A percentile compares a stretch with the other conserved stretches of the same genome.
These are phyloP conservation scores for Bipolaris oryzae DNA, from an alignment of 2,329 filamentous ascomycete genomes.

Conservation along the genomic window DNA sequence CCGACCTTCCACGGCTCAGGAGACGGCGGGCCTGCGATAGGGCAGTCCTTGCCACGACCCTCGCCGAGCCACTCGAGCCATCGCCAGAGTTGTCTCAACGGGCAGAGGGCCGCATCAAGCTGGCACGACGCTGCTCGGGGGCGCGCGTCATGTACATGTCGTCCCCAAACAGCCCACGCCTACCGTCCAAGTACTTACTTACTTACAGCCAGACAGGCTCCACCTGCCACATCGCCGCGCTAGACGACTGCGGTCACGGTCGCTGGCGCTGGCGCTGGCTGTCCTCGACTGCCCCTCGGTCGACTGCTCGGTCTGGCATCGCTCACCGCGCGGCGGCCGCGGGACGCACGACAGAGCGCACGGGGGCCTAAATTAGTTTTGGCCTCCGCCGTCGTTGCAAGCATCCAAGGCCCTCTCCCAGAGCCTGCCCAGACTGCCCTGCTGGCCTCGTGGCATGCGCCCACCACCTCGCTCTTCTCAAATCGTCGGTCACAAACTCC, in stretches of 20 bases:
- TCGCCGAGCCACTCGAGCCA: slow-evolving; percentile 16
- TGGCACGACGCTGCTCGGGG: slow-evolving; percentile 22
- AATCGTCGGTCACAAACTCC: slow-evolving; percentile 1
- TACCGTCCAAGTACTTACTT: background rate
- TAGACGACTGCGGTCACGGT: slow-evolving; percentile 1
- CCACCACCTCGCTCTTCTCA: background rate
- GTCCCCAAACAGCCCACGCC: background rate
- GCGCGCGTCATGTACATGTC: slow-evolving; percentile 13
- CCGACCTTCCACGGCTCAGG: slow-evolving; percentile 21
- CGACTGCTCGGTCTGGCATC: slow-evolving; percentile 9
- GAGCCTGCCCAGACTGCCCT: no score
- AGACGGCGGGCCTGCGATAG: slow-evolving; percentile 26
- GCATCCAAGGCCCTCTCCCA: background rate
- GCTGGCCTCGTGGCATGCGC: slow-evolving; percentile 8
- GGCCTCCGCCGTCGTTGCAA: slow-evolving; percentile 3
- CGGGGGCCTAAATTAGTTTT: slow-evolving; percentile 11
- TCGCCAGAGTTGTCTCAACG: slow-evolving; percentile 28
- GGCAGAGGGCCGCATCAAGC: slow-evolving; percentile 37
- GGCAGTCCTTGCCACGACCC: slow-evolving; percentile 31
- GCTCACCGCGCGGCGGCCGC: slow-evolving; percentile 15
- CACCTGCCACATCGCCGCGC: slow-evolving; percentile 12
- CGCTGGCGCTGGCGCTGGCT: slow-evolving; percentile 6
- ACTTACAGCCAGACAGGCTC: slow-evolving; percentile 12
- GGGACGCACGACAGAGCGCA: slow-evolving; percentile 12
- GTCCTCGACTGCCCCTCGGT: slow-evolving; percentile 14